Evolutionary conservation across 1,284 basidiomycete genomes (phyloP).

Genomic region (Ceratobasidium sp.): DNA sequence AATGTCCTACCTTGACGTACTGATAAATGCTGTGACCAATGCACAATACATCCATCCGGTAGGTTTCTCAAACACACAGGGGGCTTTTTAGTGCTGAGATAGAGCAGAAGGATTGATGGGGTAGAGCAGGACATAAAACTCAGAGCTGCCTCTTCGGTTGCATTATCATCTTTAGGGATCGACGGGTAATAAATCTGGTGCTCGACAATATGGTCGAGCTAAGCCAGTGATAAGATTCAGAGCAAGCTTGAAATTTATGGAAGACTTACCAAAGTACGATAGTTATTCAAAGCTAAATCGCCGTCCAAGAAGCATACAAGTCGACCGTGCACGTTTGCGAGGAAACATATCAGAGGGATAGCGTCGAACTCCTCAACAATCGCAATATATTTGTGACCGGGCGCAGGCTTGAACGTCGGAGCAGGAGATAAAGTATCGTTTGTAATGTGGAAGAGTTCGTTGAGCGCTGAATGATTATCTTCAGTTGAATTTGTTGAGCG

Average conservation of each 20-base stretch:
- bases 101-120: not conserved
- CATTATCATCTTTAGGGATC: not conserved
- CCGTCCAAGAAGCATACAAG: slow-evolving; percentile 10
- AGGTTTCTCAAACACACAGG: not conserved
- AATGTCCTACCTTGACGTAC: not conserved
- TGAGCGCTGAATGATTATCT: too few relatives aligned
- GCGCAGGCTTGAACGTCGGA: not conserved
- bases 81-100: not conserved
- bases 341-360: slow-evolving; percentile 25
- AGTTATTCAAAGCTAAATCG: not conserved
- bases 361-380: slow-evolving; percentile 20
- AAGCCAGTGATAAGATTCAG: not conserved
- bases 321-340: not conserved
- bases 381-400: slow-evolving; percentile 1
- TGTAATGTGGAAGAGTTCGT: not conserved
- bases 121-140: not conserved
- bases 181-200: not conserved
- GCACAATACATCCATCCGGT: not conserved
- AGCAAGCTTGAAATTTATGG: too few relatives aligned
- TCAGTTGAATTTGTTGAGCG: too few relatives aligned
- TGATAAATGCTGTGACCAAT: not conserved
- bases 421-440: not conserved
- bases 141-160: not conserved
- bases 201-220: not conserved
- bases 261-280: slow-evolving; percentile 6